Percentiles rank a stretch among this genome's conserved stretches.
These are phyloP conservation scores for Syncephalastrum sp. DNA, from an alignment of 371 early-diverging fungal species.

Conservation along the genomic window DNA sequence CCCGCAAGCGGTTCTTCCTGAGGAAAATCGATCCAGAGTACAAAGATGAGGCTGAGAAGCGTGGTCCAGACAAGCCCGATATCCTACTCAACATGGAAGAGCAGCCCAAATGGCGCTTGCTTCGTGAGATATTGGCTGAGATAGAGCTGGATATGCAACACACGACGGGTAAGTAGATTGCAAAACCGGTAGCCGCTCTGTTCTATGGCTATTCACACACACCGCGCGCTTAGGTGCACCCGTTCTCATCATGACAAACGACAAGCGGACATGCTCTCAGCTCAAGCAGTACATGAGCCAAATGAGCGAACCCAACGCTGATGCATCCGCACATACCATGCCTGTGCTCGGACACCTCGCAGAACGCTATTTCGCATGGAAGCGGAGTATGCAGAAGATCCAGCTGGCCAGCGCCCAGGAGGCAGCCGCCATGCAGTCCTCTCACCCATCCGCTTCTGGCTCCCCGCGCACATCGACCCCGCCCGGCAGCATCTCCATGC, in stretches of 20 bases:
- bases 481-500: neutral
- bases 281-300: constrained; percentile 56
- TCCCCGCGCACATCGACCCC: constrained; percentile 5
- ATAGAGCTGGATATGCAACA: constrained; percentile 60
- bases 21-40: constrained; percentile 43
- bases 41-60: neutral
- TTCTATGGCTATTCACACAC: too few relatives aligned
- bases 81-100: constrained; percentile 55
- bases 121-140: constrained; percentile 72
- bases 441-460: constrained; percentile 6
- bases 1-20: constrained; percentile 65
- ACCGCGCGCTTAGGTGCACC: constrained; percentile 20
- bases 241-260: constrained; percentile 73
- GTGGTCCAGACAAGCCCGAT: too few relatives aligned
- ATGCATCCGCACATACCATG: neutral
- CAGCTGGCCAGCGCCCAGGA: constrained; percentile 21
- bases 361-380: constrained; percentile 67
- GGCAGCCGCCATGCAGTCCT: neutral
- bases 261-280: constrained; percentile 67
- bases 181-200: neutral
- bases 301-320: constrained; percentile 10
- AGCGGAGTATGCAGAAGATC: constrained; percentile 47
- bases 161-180: constrained; percentile 20
- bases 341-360: constrained; percentile 53
- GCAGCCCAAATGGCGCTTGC: constrained; percentile 87